phyloP scores from a whole-genome alignment of 805 yeast genomes.

The Kregervanrija delftensis region DNA sequence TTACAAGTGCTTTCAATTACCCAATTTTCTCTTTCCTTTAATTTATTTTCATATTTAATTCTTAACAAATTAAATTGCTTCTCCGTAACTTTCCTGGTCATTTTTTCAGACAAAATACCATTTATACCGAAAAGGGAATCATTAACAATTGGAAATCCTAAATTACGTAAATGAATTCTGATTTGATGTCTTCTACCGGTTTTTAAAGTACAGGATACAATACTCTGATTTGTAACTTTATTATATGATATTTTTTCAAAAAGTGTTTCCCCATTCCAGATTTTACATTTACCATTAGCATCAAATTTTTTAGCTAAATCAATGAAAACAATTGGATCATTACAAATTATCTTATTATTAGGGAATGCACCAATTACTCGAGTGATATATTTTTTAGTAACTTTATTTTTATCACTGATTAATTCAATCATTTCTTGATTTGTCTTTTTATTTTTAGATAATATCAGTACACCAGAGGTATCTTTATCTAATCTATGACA shows the following conservation, averaged over 20 bases:
- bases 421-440: not conserved
- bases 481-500: conserved; percentile 45
- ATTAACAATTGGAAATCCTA: conserved; percentile 29
- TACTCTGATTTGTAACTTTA: conserved; percentile 24
- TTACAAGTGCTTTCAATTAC: conserved; percentile 18
- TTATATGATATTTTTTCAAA: conserved; percentile 23
- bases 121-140: conserved; percentile 25
- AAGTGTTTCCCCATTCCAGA: conserved; percentile 13
- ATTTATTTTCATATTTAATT: conserved; percentile 8
- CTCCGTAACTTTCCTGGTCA: not conserved
- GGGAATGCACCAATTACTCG: conserved; percentile 36
- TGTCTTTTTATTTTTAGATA: conserved; percentile 29
- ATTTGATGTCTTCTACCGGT: conserved; percentile 51
- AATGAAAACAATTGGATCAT: conserved; percentile 28
- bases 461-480: conserved; percentile 41
- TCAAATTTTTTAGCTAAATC: conserved; percentile 20
- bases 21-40: conserved; percentile 10
- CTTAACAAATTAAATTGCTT: conserved; percentile 5
- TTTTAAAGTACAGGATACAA: conserved; percentile 36
- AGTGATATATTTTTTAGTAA: conserved; percentile 37
- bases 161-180: conserved; percentile 42
- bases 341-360: conserved; percentile 15
- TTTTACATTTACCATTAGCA: conserved; percentile 15
- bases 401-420: conserved; percentile 8
- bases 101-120: conserved; percentile 3